A percentile compares a stretch with the other conserved stretches of the same genome.
Conservation (phyloP, 176 grass and related monocot genomes). For the Oryza rufipogon region DNA sequence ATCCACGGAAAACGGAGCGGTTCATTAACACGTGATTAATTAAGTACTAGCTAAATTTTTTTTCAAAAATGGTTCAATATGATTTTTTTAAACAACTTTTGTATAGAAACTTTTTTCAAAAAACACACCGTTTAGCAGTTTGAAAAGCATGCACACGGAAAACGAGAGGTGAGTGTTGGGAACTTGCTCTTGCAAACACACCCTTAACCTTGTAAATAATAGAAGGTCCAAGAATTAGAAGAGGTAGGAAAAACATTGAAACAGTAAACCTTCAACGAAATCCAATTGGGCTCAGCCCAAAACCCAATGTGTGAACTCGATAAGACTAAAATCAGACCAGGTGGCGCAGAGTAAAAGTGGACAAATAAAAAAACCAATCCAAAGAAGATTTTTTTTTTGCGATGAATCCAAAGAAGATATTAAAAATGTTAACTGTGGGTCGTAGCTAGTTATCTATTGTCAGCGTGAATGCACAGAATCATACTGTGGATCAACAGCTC, state of each 20-base stretch:
- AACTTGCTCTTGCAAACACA: too few species aligned
- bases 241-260: not conserved
- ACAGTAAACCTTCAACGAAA: not conserved
- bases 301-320: not conserved
- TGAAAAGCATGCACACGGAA: too few species aligned
- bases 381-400: not conserved
- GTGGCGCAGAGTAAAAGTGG: constrained; percentile 2
- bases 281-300: not conserved
- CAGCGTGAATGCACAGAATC: not conserved
- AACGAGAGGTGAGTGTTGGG: too few species aligned
- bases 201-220: not conserved
- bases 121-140: too few species aligned
- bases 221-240: not conserved
- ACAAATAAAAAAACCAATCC: not conserved
- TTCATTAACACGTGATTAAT: too few species aligned
- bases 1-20: too few species aligned
- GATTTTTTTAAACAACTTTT: too few species aligned
- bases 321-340: not conserved
- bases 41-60: too few species aligned
- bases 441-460: constrained; percentile 22
- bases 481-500: constrained; percentile 20
- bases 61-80: too few species aligned
- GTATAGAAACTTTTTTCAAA: too few species aligned
- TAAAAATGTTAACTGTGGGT: constrained; percentile 14
- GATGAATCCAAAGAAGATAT: not conserved